Base-by-base conservation (phyloP, 1,284 basidiomycete genomes). In the Ustilago trichophora region DNA sequence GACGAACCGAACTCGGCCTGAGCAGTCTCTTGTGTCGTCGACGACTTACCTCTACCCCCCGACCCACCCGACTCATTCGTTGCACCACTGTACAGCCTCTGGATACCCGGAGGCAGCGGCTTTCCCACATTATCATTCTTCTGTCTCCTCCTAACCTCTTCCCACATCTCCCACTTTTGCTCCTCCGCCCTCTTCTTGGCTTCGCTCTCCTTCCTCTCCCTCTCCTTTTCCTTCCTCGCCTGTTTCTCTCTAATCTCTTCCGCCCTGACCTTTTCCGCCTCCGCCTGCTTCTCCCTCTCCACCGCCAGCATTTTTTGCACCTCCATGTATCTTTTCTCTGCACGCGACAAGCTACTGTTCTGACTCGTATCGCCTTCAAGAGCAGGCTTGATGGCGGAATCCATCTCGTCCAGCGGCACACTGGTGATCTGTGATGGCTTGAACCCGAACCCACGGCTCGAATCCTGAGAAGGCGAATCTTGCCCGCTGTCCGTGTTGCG, bases 91-190 rank as follows among this genome's bases (percentile, higher is more conserved):
- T 69, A 59, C 38, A 69, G 22, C 24, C 67, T 54, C 43, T 65
- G 48, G 15, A 70, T 60, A 7, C 38, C 62, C 11, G 62, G 56
- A n/a, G 60, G 67, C 22, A 60, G 27, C 9, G 47, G 44, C 25
- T 46, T 27, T 8, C 16, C 41, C 4, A 40, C 5, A 8, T 47
- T 37, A 7, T 22, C 51, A 13, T 22, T 48, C 49, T 72, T 64
- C 43, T 73, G 70, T 29, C 72, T 36, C n/a, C 56, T 22, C 18
- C 72, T 42, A 13, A 75, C 60, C 48, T 75, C 70, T 18, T 75
- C 59, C 72, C 72, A 75, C 46, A 75, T 62, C 42, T 69, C 58
- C 72, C 72, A 75, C 53, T 72, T 72, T 16, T 57, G 50, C 48
- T 72, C 56, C 15, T 72, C 69, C 1, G 48, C 51, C 22, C 64